Conservation (phyloP, 108 stramenopile species). For the Hondaea fermentalgiana region DNA sequence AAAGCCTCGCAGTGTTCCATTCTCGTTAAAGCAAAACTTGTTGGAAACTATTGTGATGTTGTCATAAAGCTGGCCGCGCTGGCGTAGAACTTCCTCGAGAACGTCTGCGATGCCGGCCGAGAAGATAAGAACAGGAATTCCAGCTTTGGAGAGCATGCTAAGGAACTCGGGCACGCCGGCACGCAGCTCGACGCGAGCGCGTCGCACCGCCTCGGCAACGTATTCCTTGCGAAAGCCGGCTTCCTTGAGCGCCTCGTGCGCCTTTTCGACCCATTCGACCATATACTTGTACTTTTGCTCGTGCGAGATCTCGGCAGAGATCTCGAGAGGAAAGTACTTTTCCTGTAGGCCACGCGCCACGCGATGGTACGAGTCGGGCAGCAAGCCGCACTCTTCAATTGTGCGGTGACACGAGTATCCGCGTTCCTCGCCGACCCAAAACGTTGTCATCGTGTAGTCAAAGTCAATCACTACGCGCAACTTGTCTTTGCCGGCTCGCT, state of each 20-base stretch:
- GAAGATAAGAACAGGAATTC: conserved; percentile 21
- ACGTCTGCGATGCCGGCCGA: conserved; percentile 28
- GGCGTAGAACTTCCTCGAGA: conserved; percentile 3
- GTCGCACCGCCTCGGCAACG: not conserved
- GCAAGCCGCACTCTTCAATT: conserved; percentile 15
- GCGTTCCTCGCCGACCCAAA: not conserved
- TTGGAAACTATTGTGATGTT: not conserved
- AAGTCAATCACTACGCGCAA: conserved; percentile 20
- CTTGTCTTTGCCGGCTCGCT: not conserved
- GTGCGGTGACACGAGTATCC: conserved; percentile 5
- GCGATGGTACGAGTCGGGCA: not conserved
- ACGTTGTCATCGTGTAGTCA: conserved; percentile 18
- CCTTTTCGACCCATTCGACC: conserved; percentile 23
- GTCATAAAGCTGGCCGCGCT: not conserved
- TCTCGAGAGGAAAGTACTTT: conserved; percentile 18
- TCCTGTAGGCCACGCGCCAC: not conserved
- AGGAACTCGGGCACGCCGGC: not conserved
- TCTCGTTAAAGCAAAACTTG: not conserved
- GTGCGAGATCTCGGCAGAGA: not conserved
- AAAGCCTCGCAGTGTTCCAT: not conserved
- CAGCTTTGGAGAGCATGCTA: not conserved
- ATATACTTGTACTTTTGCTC: not conserved
- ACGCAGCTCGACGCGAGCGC: not conserved
- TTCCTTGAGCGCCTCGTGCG: conserved; percentile 9
- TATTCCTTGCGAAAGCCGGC: conserved; percentile 13